Evolutionary conservation across 768 basidiomycete genomes (phyloP).

Genomic region (Sarcodon sp.): DNA sequence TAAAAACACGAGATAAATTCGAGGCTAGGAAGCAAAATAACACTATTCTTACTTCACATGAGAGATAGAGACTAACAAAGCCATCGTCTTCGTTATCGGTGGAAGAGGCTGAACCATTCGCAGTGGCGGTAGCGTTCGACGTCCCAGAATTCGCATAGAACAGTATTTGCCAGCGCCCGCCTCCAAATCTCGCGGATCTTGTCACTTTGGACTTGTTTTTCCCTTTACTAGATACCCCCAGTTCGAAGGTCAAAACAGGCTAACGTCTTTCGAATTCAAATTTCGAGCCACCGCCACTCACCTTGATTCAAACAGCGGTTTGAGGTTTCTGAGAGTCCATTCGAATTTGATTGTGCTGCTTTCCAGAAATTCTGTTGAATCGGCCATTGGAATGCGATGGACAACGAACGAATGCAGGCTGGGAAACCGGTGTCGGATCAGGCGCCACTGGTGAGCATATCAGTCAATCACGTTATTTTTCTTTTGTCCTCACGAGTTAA

Average conservation of each 20-base stretch:
- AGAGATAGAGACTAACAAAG: constrained; percentile 67
- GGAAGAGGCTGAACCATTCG: neutral
- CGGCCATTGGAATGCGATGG: constrained; percentile 11
- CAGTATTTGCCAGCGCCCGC: constrained; percentile 70
- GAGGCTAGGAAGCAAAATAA: constrained; percentile 1
- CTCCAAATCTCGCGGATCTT: constrained; percentile 66
- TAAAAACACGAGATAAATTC: constrained; percentile 14
- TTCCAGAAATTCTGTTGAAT: constrained; percentile 32
- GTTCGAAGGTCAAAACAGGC: constrained; percentile 7
- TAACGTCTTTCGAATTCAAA: constrained; percentile 1
- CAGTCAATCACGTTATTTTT: no score
- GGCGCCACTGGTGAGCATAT: no score
- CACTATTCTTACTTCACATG: constrained; percentile 47
- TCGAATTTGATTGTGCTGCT: constrained; percentile 50
- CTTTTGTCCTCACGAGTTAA: no score
- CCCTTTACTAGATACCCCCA: constrained; percentile 33
- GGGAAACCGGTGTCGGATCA: neutral
- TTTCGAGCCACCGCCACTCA: constrained; percentile 11
- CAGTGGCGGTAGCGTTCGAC: constrained; percentile 21
- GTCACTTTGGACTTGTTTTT: constrained; percentile 67
- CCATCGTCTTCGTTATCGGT: constrained; percentile 23
- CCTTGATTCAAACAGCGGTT: constrained; percentile 63
- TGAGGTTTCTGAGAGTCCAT: constrained; percentile 66
- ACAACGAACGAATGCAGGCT: neutral
- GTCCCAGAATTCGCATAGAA: constrained; percentile 79